Conservation (phyloP, 208 protist genomes). For the Perkinsela sp. region DNA sequence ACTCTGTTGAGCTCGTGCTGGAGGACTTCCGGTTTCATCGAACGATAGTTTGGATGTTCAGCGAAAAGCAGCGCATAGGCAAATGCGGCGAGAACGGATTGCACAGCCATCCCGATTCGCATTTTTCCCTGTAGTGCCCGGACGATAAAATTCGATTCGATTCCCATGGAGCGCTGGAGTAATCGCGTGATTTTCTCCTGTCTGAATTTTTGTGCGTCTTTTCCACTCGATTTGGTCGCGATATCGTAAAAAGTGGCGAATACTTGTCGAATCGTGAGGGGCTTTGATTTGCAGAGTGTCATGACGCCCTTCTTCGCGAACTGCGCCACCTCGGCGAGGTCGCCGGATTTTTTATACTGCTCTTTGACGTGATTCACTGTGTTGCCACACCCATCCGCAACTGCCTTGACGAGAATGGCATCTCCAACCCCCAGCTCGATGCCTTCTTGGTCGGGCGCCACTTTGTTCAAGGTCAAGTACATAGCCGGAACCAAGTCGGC, state of each 20-base stretch:
- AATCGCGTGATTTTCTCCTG: slow-evolving; percentile 69
- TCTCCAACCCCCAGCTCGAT: slow-evolving; percentile 92
- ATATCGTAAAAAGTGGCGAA: slow-evolving; percentile 64
- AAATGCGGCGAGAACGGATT: slow-evolving; percentile 72
- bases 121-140: slow-evolving; percentile 83
- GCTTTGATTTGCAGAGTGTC: slow-evolving; percentile 59
- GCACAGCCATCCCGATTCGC: slow-evolving; percentile 85
- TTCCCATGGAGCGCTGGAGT: slow-evolving; percentile 51
- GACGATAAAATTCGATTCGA: slow-evolving; percentile 78
- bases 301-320: slow-evolving; percentile 39
- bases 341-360: slow-evolving; percentile 55
- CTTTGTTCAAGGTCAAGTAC: slow-evolving; percentile 80
- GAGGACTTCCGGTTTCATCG: slow-evolving; percentile 15
- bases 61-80: slow-evolving; percentile 66
- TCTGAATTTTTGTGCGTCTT: slow-evolving; percentile 57
- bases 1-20: slow-evolving; percentile 26
- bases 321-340: slow-evolving; percentile 79
- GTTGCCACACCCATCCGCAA: slow-evolving; percentile 75
- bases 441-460: slow-evolving; percentile 77
- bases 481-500: slow-evolving; percentile 51
- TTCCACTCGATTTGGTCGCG: slow-evolving; percentile 57
- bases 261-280: slow-evolving; percentile 62
- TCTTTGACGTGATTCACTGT: slow-evolving; percentile 42
- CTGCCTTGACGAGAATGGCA: slow-evolving; percentile 68
- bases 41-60: slow-evolving; percentile 14